These are phyloP conservation scores for Fulvia fulva DNA, from an alignment of 2,329 filamentous ascomycete genomes.

Conservation along the genomic window DNA sequence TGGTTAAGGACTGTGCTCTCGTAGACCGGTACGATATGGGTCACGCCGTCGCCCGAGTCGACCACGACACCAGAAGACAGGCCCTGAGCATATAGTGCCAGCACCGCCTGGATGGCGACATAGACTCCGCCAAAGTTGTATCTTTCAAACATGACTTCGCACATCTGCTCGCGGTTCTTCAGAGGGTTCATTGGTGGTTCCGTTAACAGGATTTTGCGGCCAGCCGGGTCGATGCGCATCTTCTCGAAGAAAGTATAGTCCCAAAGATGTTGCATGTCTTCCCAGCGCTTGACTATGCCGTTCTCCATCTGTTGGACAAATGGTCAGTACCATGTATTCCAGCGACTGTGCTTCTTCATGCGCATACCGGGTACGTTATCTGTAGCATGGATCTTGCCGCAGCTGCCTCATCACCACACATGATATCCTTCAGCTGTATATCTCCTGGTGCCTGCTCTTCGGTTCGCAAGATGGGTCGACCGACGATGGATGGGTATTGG, in stretches of 20 bases:
- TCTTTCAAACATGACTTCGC: constrained; percentile 97
- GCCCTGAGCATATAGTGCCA: constrained; percentile 96
- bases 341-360: neutral
- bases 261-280: constrained; percentile 99
- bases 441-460: constrained; percentile 74
- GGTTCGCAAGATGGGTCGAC: constrained; percentile 91
- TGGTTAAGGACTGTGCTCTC: constrained; percentile 98
- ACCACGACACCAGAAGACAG: constrained; percentile 83
- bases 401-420: constrained; percentile 98
- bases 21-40: constrained; percentile 97
- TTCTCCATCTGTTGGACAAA: constrained; percentile 78
- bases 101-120: constrained; percentile 93
- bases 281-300: constrained; percentile 98
- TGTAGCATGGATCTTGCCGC: constrained; percentile 95
- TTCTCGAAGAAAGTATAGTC: constrained; percentile 98
- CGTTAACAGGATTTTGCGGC: constrained; percentile 94
- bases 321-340: constrained; percentile 14
- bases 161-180: constrained; percentile 96
- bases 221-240: constrained; percentile 84
- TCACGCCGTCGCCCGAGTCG: constrained; percentile 96
- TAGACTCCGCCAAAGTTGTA: constrained; percentile 97
- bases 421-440: constrained; percentile 89
- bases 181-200: constrained; percentile 98
- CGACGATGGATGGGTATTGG: constrained; percentile 97
- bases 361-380: constrained; percentile 85